Evolutionary conservation across 1,284 basidiomycete species (phyloP).

Genomic region (Thelephora terrestris): DNA sequence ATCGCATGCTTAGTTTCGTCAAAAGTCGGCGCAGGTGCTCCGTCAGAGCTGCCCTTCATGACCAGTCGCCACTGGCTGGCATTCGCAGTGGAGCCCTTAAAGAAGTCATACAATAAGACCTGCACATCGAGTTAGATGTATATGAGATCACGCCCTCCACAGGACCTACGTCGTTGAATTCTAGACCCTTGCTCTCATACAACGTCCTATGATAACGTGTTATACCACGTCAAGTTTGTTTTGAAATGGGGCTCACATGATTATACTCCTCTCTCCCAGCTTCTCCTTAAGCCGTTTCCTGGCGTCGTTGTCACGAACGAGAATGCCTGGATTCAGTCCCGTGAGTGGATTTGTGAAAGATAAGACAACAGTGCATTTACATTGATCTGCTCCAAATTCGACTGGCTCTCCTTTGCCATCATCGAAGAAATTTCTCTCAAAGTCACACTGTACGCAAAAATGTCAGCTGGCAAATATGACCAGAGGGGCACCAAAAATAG

Average conservation of each 20-base stretch:
- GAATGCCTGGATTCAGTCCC: slow-evolving; percentile 54
- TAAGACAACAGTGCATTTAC: slow-evolving; percentile 27
- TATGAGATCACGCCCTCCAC: too few species aligned
- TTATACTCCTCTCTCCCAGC: slow-evolving; percentile 45
- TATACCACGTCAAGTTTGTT: too few species aligned
- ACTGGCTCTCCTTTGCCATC: slow-evolving; percentile 36
- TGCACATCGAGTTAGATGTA: too few species aligned
- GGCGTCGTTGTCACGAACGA: slow-evolving; percentile 54
- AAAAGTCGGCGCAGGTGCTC: slow-evolving; percentile 45
- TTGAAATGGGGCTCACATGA: slow-evolving; percentile 38
- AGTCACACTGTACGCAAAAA: neutral
- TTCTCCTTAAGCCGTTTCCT: slow-evolving; percentile 36
- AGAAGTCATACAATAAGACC: slow-evolving; percentile 67
- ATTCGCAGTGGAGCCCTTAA: slow-evolving; percentile 47
- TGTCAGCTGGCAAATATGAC: slow-evolving; percentile 6
- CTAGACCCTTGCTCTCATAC: slow-evolving; percentile 66
- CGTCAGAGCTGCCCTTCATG: too few species aligned
- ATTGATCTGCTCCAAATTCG: slow-evolving; percentile 63
- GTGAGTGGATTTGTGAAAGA: neutral
- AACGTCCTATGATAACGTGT: slow-evolving; percentile 38
- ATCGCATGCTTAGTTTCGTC: slow-evolving; percentile 43
- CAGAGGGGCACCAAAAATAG: neutral
- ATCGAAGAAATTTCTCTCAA: neutral
- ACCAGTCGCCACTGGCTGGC: slow-evolving; percentile 49
- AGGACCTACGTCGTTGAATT: slow-evolving; percentile 63